phyloP scores from a whole-genome alignment of 169 alveolate genomes.

The Cryptosporidium canis region DNA sequence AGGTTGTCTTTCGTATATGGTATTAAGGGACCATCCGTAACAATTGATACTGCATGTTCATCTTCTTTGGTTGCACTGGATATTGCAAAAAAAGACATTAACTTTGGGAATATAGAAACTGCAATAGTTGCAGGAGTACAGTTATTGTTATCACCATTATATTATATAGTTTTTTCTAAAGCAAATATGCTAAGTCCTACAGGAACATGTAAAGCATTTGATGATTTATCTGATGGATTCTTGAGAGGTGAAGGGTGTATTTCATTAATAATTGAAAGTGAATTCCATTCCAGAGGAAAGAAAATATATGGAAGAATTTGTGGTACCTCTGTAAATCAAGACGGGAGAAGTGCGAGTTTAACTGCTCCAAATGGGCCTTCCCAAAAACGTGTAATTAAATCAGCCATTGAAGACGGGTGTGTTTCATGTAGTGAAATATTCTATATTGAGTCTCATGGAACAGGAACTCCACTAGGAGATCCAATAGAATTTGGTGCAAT shows the following conservation, averaged over 20 bases:
- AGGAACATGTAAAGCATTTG: constrained; percentile 82
- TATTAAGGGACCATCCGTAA: constrained; percentile 78
- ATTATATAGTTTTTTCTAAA: constrained; percentile 64
- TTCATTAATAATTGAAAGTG: constrained; percentile 66
- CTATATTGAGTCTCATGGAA: constrained; percentile 80
- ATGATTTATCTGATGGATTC: constrained; percentile 81
- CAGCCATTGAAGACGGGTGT: constrained; percentile 70
- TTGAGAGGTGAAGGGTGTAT: constrained; percentile 82
- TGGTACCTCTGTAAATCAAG: constrained; percentile 70
- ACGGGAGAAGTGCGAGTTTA: constrained; percentile 69
- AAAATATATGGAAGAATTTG: constrained; percentile 41
- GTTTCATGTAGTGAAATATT: constrained; percentile 64
- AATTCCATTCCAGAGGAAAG: neutral
- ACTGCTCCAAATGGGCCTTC: constrained; percentile 74
- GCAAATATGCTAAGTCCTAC: constrained; percentile 77
- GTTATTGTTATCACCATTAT: constrained; percentile 38
- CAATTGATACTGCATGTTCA: constrained; percentile 83
- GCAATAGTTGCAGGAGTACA: constrained; percentile 71
- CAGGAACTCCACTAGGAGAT: constrained; percentile 84
- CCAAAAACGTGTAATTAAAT: constrained; percentile 37
- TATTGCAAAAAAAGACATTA: constrained; percentile 70
- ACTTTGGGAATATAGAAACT: constrained; percentile 48
- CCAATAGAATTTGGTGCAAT: constrained; percentile 83
- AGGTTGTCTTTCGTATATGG: constrained; percentile 75
- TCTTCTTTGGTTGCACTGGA: constrained; percentile 81